Conservation (phyloP, 805 yeast genomes). For the Kluyveromyces starmeri region DNA sequence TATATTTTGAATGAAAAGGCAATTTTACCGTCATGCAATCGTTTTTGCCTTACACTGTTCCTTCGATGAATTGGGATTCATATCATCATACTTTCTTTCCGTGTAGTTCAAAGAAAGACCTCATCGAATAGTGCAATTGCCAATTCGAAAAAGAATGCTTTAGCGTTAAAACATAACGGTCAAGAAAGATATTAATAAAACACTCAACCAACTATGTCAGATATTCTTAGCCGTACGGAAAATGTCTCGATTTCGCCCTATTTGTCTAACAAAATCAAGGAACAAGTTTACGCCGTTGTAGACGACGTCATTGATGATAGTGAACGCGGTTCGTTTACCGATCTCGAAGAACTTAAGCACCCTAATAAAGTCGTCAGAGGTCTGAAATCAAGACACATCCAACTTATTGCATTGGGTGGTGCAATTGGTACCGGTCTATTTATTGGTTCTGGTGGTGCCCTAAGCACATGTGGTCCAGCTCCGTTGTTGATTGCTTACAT, state of each 20-base stretch:
- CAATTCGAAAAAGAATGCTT: no score
- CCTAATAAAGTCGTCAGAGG: constrained; percentile 6
- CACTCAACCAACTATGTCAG: no score
- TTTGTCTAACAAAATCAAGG: neutral
- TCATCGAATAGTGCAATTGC: no score
- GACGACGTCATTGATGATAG: neutral
- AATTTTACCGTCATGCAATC: no score
- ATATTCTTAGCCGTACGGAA: no score
- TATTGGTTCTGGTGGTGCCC: constrained; percentile 57
- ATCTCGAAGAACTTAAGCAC: neutral
- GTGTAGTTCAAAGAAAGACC: no score
- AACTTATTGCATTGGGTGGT: constrained; percentile 29
- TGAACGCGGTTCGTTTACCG: neutral
- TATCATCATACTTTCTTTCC: no score
- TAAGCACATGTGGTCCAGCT: constrained; percentile 60
- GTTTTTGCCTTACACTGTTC: no score
- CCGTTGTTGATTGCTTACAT: constrained; percentile 50
- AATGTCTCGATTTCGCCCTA: neutral
- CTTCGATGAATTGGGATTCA: no score
- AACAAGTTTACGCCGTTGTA: neutral
- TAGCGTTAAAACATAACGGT: no score
- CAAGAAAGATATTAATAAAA: no score
- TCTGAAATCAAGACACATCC: constrained; percentile 13
- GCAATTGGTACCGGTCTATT: constrained; percentile 75
- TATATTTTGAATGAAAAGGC: no score